phyloP scores from a whole-genome alignment of 257 asterid species.

The Haberlea rhodopensis region DNA sequence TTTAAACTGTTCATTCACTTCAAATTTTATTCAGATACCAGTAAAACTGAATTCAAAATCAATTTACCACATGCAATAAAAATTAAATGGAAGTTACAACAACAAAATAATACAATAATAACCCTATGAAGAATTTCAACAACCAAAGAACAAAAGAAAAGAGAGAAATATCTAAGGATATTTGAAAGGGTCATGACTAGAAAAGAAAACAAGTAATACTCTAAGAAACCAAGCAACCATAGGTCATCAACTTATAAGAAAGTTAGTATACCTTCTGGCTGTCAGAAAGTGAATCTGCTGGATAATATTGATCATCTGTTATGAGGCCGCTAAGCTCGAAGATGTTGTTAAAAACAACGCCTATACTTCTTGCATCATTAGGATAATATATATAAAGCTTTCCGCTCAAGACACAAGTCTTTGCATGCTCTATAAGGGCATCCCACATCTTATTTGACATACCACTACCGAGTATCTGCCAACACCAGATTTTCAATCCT shows the following conservation, averaged over 20 bases:
- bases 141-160: neutral
- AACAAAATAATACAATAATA: neutral
- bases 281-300: conserved; percentile 92
- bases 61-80: neutral
- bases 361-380: conserved; percentile 77
- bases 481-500: conserved; percentile 12
- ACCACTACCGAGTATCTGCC: conserved; percentile 93
- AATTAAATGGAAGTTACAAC: neutral
- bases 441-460: conserved; percentile 99
- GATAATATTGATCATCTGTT: conserved; percentile 64
- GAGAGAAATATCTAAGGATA: neutral
- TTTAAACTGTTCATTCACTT: neutral
- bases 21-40: neutral
- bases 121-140: neutral
- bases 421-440: conserved; percentile 87
- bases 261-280: conserved; percentile 71
- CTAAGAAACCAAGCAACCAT: conserved; percentile 7
- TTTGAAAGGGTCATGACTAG: neutral
- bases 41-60: neutral
- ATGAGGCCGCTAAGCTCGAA: conserved; percentile 92
- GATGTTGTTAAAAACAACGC: conserved; percentile 84
- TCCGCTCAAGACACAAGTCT: conserved; percentile 92
- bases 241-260: conserved; percentile 17
- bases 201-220: conserved; percentile 12
- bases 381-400: conserved; percentile 81